Conservation (phyloP, 2,329 filamentous ascomycete genomes). For the Diplocarpon mali region DNA sequence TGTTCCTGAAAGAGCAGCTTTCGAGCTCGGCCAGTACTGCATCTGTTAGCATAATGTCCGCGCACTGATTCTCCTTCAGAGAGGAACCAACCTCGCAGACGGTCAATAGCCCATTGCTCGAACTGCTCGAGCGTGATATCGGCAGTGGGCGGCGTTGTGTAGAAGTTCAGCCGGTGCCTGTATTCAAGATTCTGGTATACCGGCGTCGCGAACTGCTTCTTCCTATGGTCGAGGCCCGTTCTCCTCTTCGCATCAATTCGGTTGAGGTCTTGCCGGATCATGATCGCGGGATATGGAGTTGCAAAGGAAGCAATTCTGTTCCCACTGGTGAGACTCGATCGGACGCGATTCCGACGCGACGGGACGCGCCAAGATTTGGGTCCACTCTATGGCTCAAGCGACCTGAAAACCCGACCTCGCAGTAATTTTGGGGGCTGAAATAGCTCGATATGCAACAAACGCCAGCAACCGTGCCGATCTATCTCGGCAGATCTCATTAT, state of each 20-base stretch:
- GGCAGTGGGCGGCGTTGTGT: constrained; percentile 73
- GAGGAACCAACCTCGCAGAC: constrained; percentile 55
- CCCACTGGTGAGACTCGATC: too few relatives aligned
- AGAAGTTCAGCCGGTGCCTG: constrained; percentile 83
- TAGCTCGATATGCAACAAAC: constrained; percentile 16
- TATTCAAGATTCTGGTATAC: constrained; percentile 71
- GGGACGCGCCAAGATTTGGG: not conserved
- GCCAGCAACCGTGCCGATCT: not conserved
- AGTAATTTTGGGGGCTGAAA: constrained; percentile 17
- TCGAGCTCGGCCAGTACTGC: constrained; percentile 79
- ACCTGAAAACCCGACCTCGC: not conserved
- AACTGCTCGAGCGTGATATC: constrained; percentile 97
- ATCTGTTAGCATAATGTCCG: not conserved
- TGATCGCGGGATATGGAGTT: constrained; percentile 7
- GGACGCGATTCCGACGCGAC: not conserved
- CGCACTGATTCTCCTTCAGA: constrained; percentile 19
- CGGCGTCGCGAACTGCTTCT: constrained; percentile 73
- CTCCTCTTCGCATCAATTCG: constrained; percentile 54
- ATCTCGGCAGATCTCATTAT: not conserved
- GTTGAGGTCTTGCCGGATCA: constrained; percentile 27
- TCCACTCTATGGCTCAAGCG: not conserved
- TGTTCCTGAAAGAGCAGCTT: constrained; percentile 91
- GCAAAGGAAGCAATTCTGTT: too few relatives aligned
- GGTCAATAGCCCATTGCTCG: constrained; percentile 95
- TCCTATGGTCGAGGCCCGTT: constrained; percentile 65